phyloP scores from a whole-genome alignment of 2,329 filamentous ascomycete genomes.

The Fusarium vanettenii region DNA sequence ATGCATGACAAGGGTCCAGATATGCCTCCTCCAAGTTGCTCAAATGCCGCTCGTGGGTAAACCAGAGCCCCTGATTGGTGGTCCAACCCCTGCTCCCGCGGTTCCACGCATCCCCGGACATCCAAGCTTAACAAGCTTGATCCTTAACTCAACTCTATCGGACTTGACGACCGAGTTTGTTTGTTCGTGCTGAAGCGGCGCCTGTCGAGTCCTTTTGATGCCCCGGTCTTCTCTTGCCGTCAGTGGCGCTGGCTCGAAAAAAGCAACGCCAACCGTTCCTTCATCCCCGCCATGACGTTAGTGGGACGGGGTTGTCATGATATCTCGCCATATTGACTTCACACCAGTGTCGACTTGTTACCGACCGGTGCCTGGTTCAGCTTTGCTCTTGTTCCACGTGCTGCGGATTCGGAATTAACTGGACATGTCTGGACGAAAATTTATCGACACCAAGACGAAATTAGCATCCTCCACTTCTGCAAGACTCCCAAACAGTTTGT shows the following conservation, averaged over 20 bases:
- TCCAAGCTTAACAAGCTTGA: constrained; percentile 38
- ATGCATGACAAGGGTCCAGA: constrained; percentile 14
- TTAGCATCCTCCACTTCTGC: not conserved
- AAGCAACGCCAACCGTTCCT: not conserved
- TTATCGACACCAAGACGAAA: not conserved
- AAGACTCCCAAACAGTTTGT: not conserved
- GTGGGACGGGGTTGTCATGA: not conserved
- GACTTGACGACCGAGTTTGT: constrained; percentile 28
- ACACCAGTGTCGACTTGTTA: not conserved
- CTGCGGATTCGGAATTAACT: not conserved
- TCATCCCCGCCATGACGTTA: not conserved
- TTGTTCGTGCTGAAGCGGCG: constrained; percentile 19
- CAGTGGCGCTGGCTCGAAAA: constrained; percentile 8
- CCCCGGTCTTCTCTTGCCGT: constrained; percentile 3
- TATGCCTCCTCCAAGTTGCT: constrained; percentile 13
- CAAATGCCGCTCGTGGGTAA: constrained; percentile 38
- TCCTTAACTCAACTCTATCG: constrained; percentile 33
- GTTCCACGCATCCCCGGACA: constrained; percentile 28
- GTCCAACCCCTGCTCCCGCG: constrained; percentile 22
- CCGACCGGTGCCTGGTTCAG: not conserved
- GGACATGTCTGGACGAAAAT: not conserved
- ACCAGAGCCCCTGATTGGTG: constrained; percentile 30
- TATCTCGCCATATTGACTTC: not conserved
- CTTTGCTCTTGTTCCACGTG: not conserved
- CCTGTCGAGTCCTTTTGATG: not conserved